Evolutionary conservation across 1,139 yeast genomes (phyloP).

Genomic region (Waltiozyma solani): DNA sequence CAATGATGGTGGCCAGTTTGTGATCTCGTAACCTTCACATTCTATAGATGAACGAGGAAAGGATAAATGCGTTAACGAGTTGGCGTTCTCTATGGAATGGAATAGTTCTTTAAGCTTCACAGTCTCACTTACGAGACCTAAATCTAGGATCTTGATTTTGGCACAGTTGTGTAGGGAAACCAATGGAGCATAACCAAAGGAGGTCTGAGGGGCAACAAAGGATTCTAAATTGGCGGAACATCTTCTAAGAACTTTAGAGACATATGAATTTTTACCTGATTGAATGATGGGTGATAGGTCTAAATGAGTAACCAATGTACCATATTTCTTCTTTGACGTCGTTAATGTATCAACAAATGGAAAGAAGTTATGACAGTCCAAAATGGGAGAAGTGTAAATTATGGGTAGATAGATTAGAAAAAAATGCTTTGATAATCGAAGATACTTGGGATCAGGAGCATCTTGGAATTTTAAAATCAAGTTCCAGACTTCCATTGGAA

Average conservation of each 20-base stretch:
- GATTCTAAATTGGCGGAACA: constrained; percentile 52
- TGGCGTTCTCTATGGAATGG: constrained; percentile 55
- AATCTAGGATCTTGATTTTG: constrained; percentile 54
- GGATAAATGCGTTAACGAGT: constrained; percentile 59
- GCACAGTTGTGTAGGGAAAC: constrained; percentile 66
- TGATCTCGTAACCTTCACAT: constrained; percentile 46
- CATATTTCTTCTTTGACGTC: constrained; percentile 21
- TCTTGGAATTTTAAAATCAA: constrained; percentile 33
- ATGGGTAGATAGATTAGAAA: constrained; percentile 49
- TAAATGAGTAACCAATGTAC: constrained; percentile 38
- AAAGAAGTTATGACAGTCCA: constrained; percentile 59
- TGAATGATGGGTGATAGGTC: constrained; percentile 78
- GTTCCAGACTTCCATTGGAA: constrained; percentile 45
- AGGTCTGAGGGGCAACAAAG: constrained; percentile 89
- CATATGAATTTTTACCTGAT: constrained; percentile 87
- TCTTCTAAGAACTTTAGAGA: constrained; percentile 70
- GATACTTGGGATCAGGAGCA: constrained; percentile 38
- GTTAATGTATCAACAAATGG: constrained; percentile 65
- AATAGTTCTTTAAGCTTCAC: constrained; percentile 75
- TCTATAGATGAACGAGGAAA: constrained; percentile 86
- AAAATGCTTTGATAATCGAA: constrained; percentile 32
- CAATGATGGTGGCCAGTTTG: constrained; percentile 69
- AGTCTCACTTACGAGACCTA: constrained; percentile 87
- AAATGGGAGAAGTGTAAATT: constrained; percentile 51
- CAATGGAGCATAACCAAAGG: constrained; percentile 86